Evolutionary conservation across 805 yeast species (phyloP), one percentile per base, ranked within the genome.

Genomic region (Yarrowia sp.): DNA sequence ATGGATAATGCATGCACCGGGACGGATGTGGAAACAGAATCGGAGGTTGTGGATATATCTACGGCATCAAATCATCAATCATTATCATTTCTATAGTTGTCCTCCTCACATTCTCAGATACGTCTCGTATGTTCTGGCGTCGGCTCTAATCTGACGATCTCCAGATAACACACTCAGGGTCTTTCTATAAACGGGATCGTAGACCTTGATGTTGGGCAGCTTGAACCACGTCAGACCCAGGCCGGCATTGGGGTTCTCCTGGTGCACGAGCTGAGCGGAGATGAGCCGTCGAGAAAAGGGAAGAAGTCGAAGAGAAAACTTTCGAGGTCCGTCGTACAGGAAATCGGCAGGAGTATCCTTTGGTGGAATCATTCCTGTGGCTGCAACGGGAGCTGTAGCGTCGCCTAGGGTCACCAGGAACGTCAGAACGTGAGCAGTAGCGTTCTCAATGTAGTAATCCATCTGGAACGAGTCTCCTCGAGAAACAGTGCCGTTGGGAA

Each of bases 161-260:
- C 83, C 86, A 0, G 85, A 79, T 16, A 83, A 74, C 0, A 83
- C 80, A 22, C 88, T 87, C 70, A 91, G 79, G 26, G 83, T 83
- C 48, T 90, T 88, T 72, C 88, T 86, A 78, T 85, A 90, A 71
- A 85, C 85, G 63, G 89, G 80, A 73, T 91, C 97, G 74, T 81
- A 89, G 4, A 89, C 90, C 70, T 83, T 83, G 72, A 90, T 78
- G 48, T 79, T 83, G 0, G 97, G 97, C 46, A 91, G 75, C 68
- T 78, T 80, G 42, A 82, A 69, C 75, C 68, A 65, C 38, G 67
- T 45, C 52, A 59, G 32, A 45, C 52, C 52, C 10, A 16, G 42
- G 12, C 52, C 52, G 3, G 52, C 52, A 16, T 45, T 59, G 50
- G 65, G 52, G 56, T 49, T 40, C 55, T 40, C 45, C 40, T 63